Conservation (phyloP, 1,139 yeast genomes). For the Taphrina communis region DNA sequence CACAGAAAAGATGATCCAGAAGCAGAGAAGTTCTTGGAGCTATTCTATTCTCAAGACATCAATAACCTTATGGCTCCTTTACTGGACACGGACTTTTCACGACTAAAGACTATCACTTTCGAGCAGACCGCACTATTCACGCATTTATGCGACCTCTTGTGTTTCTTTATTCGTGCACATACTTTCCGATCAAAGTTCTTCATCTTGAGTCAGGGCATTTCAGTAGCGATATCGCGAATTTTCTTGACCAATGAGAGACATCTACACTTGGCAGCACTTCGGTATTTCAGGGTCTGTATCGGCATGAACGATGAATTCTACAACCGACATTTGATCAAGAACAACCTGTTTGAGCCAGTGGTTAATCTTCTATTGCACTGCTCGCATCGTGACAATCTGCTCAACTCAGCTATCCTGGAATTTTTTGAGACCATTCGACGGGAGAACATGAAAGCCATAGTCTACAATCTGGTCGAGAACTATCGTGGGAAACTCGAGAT, state of each 20-base stretch:
- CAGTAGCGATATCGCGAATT: slow-evolving; percentile 45
- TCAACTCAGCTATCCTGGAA: slow-evolving; percentile 78
- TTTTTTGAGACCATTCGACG: slow-evolving; percentile 64
- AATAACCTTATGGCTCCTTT: slow-evolving; percentile 63
- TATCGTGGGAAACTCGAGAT: slow-evolving; percentile 49
- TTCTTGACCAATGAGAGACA: slow-evolving; percentile 50
- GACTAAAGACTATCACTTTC: slow-evolving; percentile 28
- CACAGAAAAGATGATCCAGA: slow-evolving; percentile 51
- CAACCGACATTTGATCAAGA: slow-evolving; percentile 62
- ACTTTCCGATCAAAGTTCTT: slow-evolving; percentile 45
- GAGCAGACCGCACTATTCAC: slow-evolving; percentile 41
- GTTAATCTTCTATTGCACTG: slow-evolving; percentile 61
- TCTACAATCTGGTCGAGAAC: slow-evolving; percentile 59
- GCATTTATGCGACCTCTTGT: slow-evolving; percentile 47
- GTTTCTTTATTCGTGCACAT: slow-evolving; percentile 47
- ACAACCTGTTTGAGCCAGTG: slow-evolving; percentile 61
- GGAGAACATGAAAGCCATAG: slow-evolving; percentile 51
- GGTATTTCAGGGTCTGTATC: slow-evolving; percentile 68
- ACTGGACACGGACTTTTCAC: slow-evolving; percentile 50
- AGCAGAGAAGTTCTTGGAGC: slow-evolving; percentile 61
- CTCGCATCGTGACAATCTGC: slow-evolving; percentile 63
- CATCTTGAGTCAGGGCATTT: slow-evolving; percentile 44
- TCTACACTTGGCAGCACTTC: slow-evolving; percentile 47
- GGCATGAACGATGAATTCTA: slow-evolving; percentile 67
- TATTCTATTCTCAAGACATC: slow-evolving; percentile 70